Conservation (phyloP, 805 yeast genomes). For the Candida saitoana region DNA sequence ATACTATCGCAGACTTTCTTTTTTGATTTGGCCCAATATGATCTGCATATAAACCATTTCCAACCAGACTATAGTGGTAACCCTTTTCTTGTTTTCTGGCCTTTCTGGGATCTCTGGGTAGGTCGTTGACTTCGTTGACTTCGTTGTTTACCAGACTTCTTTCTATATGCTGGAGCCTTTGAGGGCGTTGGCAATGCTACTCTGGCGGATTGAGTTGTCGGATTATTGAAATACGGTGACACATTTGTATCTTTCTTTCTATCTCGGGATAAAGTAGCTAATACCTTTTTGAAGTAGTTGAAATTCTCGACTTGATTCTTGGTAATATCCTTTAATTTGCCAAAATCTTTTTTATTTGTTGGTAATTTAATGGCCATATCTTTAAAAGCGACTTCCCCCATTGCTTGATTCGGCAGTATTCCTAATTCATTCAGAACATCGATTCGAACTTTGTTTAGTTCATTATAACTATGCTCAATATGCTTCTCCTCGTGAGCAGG, state of each 20-base stretch:
- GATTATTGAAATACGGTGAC: constrained; percentile 1
- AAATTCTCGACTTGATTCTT: constrained; percentile 30
- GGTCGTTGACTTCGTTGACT: constrained; percentile 1
- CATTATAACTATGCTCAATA: constrained; percentile 26
- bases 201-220: not conserved
- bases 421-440: constrained; percentile 40
- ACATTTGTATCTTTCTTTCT: constrained; percentile 18
- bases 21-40: too few relatives aligned
- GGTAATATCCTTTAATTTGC: constrained; percentile 32
- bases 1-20: too few relatives aligned
- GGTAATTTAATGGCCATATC: constrained; percentile 59
- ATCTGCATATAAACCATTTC: not conserved
- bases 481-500: constrained; percentile 16
- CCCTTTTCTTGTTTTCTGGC: constrained; percentile 1
- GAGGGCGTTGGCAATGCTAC: not conserved
- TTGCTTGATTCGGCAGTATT: constrained; percentile 21
- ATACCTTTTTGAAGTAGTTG: constrained; percentile 33
- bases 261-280: constrained; percentile 29
- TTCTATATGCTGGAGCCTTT: not conserved
- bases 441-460: constrained; percentile 40
- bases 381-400: constrained; percentile 35
- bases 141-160: not conserved
- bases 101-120: not conserved
- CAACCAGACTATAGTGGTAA: not conserved
- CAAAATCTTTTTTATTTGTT: constrained; percentile 43